These are phyloP conservation scores for Salvia hispanica DNA, from an alignment of 257 asterid genomes.

Conservation along the genomic window DNA sequence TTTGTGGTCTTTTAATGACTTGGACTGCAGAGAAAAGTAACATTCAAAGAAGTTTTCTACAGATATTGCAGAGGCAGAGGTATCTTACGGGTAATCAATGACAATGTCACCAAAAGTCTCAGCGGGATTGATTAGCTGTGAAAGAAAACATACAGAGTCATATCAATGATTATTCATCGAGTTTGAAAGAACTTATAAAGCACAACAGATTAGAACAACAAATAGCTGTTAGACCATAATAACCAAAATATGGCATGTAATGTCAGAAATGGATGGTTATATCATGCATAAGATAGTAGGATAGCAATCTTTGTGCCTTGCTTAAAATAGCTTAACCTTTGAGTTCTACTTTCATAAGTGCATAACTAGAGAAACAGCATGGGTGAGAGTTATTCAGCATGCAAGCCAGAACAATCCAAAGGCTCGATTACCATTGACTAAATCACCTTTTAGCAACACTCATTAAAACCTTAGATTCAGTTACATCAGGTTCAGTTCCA, in stretches of 20 bases:
- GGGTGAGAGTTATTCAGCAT: conserved; percentile 1
- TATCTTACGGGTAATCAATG: conserved; percentile 96
- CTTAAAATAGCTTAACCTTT: not conserved
- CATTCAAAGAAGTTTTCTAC: conserved; percentile 8
- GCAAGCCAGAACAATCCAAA: conserved; percentile 5
- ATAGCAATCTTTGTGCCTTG: conserved; percentile 21
- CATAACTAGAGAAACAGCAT: conserved; percentile 11
- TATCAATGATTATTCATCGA: conserved; percentile 26
- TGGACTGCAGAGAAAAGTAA: conserved; percentile 6
- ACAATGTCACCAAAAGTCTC: conserved; percentile 99
- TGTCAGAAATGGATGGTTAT: conserved; percentile 13
- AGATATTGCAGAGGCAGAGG: conserved; percentile 35
- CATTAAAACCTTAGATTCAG: conserved; percentile 10
- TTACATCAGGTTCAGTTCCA: conserved; percentile 15
- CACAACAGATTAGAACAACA: conserved; percentile 6
- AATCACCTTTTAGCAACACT: conserved; percentile 21
- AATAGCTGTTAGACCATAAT: conserved; percentile 9
- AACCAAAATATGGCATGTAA: conserved; percentile 2
- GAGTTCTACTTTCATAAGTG: not conserved
- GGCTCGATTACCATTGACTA: conserved; percentile 17
- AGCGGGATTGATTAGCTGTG: conserved; percentile 92
- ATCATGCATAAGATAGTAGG: conserved; percentile 26
- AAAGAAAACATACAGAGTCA: conserved; percentile 35
- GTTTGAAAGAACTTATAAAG: conserved; percentile 9
- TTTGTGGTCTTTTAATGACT: conserved; percentile 21